A percentile compares a stretch with the other conserved stretches of the same genome.
Evolutionary conservation across 2,329 filamentous ascomycete species (phyloP).

Genomic region (Rugonectria rugulosa): DNA sequence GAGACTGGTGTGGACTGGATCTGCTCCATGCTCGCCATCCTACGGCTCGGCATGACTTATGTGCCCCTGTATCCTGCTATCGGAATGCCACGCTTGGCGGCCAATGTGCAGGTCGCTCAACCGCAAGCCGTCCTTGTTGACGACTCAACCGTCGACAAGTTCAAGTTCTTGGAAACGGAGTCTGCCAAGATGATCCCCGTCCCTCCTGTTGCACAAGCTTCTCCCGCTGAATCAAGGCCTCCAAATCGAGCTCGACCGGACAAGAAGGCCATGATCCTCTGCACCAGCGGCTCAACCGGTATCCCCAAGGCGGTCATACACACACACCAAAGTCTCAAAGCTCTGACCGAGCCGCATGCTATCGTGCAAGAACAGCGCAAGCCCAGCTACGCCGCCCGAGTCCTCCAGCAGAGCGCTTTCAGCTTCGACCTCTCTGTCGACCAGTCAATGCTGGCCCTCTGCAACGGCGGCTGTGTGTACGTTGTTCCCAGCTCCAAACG

Average conservation of each 20-base stretch:
- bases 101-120: constrained; percentile 9
- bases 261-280: constrained; percentile 14
- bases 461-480: constrained; percentile 12
- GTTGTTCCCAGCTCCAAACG: constrained; percentile 11
- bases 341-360: no score
- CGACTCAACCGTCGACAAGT: constrained; percentile 1
- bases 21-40: constrained; percentile 13
- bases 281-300: constrained; percentile 22
- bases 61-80: constrained; percentile 16
- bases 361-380: no score
- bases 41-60: constrained; percentile 14
- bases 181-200: constrained; percentile 2
- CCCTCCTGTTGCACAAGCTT: neutral
- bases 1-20: constrained; percentile 7
- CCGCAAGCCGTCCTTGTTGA: constrained; percentile 16
- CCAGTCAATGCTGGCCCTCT: constrained; percentile 16
- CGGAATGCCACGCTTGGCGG: neutral
- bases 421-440: constrained; percentile 24
- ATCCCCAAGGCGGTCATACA: constrained; percentile 13
- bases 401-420: constrained; percentile 25
- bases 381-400: no score
- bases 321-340: no score
- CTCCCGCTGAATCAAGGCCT: neutral
- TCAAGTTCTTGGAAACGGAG: neutral
- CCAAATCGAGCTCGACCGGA: neutral